Evolutionary conservation across 1,284 basidiomycete species (phyloP).

Genomic region (Phellopilus nigrolimitatus): DNA sequence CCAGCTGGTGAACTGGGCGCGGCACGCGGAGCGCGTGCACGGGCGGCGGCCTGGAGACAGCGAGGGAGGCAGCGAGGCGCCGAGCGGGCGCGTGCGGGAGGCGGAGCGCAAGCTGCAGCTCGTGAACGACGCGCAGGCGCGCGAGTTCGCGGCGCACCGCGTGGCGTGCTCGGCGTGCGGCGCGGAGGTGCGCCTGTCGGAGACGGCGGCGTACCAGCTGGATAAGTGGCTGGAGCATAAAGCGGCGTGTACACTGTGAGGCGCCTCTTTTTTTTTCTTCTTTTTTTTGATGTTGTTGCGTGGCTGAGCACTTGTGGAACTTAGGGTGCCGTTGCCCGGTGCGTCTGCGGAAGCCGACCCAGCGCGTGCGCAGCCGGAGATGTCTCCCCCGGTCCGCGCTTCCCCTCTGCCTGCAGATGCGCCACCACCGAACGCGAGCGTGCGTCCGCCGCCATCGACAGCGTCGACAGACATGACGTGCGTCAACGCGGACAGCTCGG

Average conservation of each 20-base stretch:
- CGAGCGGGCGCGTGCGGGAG: conserved; percentile 17
- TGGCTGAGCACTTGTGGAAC: too few relatives aligned
- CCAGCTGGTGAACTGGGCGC: conserved; percentile 13
- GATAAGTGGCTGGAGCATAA: conserved; percentile 17
- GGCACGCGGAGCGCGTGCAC: conserved; percentile 15
- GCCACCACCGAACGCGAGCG: background rate
- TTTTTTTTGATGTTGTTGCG: too few relatives aligned
- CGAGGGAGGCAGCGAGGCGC: background rate
- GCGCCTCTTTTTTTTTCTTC: background rate
- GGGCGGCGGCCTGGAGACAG: background rate
- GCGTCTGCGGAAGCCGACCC: too few relatives aligned
- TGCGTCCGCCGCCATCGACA: background rate
- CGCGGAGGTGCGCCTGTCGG: conserved; percentile 7
- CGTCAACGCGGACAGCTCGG: background rate
- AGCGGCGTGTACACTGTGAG: conserved; percentile 3
- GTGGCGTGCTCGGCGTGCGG: conserved; percentile 14
- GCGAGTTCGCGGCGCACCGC: conserved; percentile 9
- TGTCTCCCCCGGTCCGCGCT: background rate
- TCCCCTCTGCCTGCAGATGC: background rate
- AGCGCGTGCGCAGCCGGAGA: too few relatives aligned
- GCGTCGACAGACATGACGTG: conserved; percentile 10
- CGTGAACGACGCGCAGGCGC: conserved; percentile 19
- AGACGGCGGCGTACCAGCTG: conserved; percentile 11
- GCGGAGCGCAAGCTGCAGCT: conserved; percentile 19
- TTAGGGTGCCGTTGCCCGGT: too few relatives aligned